Evolutionary conservation across 129 eudicot genomes (phyloP).

Genomic region (Silybum marianum): DNA sequence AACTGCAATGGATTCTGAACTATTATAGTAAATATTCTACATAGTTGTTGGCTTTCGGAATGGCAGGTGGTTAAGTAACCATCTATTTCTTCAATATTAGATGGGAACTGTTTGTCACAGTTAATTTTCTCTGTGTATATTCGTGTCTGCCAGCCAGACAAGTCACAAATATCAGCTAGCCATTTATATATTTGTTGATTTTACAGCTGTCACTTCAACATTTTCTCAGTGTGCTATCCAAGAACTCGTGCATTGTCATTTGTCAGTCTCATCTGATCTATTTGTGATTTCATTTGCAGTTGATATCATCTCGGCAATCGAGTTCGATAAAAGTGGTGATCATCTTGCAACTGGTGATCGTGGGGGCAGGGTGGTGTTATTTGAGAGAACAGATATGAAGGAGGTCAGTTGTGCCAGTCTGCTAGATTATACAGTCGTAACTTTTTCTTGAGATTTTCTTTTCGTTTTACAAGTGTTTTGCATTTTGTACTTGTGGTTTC

Average conservation of each 20-base stretch:
- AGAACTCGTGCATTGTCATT: constrained; percentile 18
- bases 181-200: background rate
- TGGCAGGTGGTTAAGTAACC: background rate
- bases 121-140: background rate
- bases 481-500: constrained; percentile 2
- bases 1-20: background rate
- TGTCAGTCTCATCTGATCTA: constrained; percentile 18
- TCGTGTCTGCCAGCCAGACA: background rate
- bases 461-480: background rate
- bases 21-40: background rate
- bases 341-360: constrained; percentile 99
- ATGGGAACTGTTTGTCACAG: background rate
- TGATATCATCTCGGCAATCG: constrained; percentile 96
- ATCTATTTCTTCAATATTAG: background rate
- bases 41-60: background rate
- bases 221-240: background rate
- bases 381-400: constrained; percentile 89
- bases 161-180: background rate
- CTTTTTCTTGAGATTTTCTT: constrained; percentile 18
- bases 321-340: constrained; percentile 97
- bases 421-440: background rate
- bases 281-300: constrained; percentile 45
- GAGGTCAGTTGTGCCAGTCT: constrained; percentile 54
- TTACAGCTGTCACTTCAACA: background rate
- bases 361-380: constrained; percentile 98